These are phyloP conservation scores for Tillandsia leiboldiana DNA, from an alignment of 176 grass and related monocot species.

Conservation along the genomic window DNA sequence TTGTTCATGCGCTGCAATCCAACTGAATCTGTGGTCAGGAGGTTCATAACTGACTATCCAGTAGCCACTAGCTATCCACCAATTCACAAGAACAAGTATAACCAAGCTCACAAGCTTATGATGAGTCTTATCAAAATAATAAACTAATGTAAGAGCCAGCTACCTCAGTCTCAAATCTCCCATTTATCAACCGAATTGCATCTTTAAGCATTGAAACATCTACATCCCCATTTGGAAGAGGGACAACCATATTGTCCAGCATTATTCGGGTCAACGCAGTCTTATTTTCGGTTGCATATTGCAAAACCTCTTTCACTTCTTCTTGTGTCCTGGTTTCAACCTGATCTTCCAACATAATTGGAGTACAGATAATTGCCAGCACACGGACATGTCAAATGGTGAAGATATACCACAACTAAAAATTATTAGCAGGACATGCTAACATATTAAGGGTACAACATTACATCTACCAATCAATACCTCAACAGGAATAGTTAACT, in stretches of 20 bases:
- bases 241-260: conserved; percentile 94
- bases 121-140: too few species aligned
- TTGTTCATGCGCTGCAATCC: too few species aligned
- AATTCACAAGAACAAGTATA: too few species aligned
- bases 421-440: background rate
- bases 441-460: background rate
- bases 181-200: conserved; percentile 76
- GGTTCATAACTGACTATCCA: too few species aligned
- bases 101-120: too few species aligned
- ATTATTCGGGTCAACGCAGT: conserved; percentile 85
- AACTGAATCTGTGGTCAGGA: too few species aligned
- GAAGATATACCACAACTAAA: background rate
- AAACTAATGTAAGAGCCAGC: conserved; percentile 13
- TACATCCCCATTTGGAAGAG: conserved; percentile 60
- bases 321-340: conserved; percentile 89
- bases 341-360: conserved; percentile 27
- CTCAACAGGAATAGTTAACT: conserved; percentile 73
- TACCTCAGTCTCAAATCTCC: conserved; percentile 96
- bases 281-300: conserved; percentile 55
- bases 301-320: conserved; percentile 70
- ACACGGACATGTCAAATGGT: background rate
- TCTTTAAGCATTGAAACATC: conserved; percentile 94
- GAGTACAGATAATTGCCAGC: background rate
- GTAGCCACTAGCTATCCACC: too few species aligned
- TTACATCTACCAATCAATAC: conserved; percentile 22